Evolutionary conservation across 1,139 yeast genomes (phyloP), one percentile per base, ranked within the genome.

Genomic region (Pichia sp.): DNA sequence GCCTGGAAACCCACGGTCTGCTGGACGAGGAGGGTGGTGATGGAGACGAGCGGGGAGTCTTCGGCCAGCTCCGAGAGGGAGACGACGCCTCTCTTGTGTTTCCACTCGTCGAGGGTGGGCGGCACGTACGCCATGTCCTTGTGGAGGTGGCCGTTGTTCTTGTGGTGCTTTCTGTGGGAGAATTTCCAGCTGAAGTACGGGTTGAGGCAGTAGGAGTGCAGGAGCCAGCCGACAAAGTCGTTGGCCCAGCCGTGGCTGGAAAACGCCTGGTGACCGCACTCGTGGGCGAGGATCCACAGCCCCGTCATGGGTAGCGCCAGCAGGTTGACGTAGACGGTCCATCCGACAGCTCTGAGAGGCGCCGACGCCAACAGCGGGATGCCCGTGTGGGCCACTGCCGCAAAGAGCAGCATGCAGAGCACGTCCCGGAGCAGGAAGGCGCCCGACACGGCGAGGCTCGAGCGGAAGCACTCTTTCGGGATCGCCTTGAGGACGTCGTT

Each of bases 161-260:
- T 87, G 77, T 88, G 96, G 75, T 88, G 96, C 74, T 85, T 87
- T 52, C 87, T 80, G 71, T 88, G 96, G 49, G 88, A 77, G 68
- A 80, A 83, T 69, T 88, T 85, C 96, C 96, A 88, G 6, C 93
- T 85, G 68, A 87, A 88, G 74, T 85, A 88, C 48, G 96, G 96
- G 56, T 88, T 95, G 61, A 87, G 72, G 66, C 85, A 75, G 66
- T 81, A 83, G 41, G 95, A 86, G 73, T 88, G 96, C 59, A 88
- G 74, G 40, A 85, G 73, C 95, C 95, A 88, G 53, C 96, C 96
- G 51, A 85, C 84, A 49, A 80, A 71, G 69, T 88, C 93, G 70
- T 88, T 87, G 60, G 87, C 79, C 67, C 74, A 69, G 60, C 79
- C 79, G 67, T 83, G 83, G 65, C 86, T 90, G 30, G 88, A 81